Evolutionary conservation across 805 yeast species (phyloP).

Genomic region (Suhomyces sp.): DNA sequence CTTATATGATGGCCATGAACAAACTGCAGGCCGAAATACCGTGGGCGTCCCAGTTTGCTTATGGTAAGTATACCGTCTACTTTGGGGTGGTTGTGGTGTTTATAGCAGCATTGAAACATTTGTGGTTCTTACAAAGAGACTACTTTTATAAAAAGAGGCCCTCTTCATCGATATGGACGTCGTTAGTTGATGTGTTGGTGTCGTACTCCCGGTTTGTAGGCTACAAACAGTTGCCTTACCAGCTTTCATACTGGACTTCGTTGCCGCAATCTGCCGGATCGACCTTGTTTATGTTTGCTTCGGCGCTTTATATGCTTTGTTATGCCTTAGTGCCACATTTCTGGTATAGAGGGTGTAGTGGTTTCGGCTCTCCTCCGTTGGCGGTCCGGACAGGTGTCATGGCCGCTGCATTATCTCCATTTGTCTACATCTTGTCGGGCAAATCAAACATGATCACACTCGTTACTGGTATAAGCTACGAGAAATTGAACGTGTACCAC

Average conservation of each 20-base stretch:
- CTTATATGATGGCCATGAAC: constrained; percentile 16
- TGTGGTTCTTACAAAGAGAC: constrained; percentile 27
- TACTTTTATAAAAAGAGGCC: constrained; percentile 11
- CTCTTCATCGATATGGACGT: constrained; percentile 5
- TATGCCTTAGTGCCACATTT: constrained; percentile 47
- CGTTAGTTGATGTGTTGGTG: constrained; percentile 26
- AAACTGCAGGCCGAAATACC: constrained; percentile 31
- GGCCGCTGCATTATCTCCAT: constrained; percentile 50
- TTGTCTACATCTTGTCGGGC: constrained; percentile 49
- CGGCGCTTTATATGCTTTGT: constrained; percentile 29
- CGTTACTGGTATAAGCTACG: constrained; percentile 54
- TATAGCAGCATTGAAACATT: constrained; percentile 31
- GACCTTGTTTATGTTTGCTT: constrained; percentile 36
- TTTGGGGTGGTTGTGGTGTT: constrained; percentile 37
- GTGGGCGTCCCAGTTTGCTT: constrained; percentile 25
- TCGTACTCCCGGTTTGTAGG: constrained; percentile 35
- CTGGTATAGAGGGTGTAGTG: constrained; percentile 50
- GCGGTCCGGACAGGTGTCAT: constrained; percentile 53
- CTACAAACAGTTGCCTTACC: constrained; percentile 29
- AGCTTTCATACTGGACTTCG: constrained; percentile 23
- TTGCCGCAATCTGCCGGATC: constrained; percentile 38
- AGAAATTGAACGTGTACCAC: constrained; percentile 51
- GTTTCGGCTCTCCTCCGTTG: constrained; percentile 59
- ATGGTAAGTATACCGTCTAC: constrained; percentile 40
- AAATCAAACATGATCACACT: constrained; percentile 49